Percentiles rank a stretch among this genome's conserved stretches.
These are phyloP conservation scores for Boletus pseudo-olivaceus DNA, from an alignment of 768 basidiomycete species.

Conservation along the genomic window DNA sequence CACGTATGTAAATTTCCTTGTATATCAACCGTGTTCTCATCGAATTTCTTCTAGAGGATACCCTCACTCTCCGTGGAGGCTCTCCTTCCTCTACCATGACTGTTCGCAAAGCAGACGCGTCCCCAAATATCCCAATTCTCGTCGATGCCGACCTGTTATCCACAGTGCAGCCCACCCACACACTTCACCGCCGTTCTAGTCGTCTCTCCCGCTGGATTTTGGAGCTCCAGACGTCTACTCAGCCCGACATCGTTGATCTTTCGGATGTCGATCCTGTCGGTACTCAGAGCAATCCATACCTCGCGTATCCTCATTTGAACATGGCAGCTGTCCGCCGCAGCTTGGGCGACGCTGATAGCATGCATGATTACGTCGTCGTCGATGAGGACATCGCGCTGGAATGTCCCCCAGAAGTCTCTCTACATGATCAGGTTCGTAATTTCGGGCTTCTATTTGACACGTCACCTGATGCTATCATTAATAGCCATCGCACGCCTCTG, in stretches of 20 bases:
- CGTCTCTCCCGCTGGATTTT: slow-evolving; percentile 44
- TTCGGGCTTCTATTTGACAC: slow-evolving; percentile 18
- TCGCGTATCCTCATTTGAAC: slow-evolving; percentile 38
- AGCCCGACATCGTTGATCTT: slow-evolving; percentile 18
- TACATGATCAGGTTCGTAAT: slow-evolving; percentile 26
- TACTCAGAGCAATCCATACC: slow-evolving; percentile 37
- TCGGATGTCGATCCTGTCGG: slow-evolving; percentile 25
- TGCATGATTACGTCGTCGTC: slow-evolving; percentile 42
- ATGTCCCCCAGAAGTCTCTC: slow-evolving; percentile 17
- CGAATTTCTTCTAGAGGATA: slow-evolving; percentile 22
- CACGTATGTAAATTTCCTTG: slow-evolving; percentile 20
- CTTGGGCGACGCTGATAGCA: slow-evolving; percentile 32
- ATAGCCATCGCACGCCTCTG: slow-evolving; percentile 23
- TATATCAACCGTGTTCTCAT: slow-evolving; percentile 32
- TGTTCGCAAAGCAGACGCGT: slow-evolving; percentile 25
- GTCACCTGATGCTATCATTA: slow-evolving; percentile 16
- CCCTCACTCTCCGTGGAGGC: slow-evolving; percentile 6
- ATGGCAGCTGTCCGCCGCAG: slow-evolving; percentile 26
- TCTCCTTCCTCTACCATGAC: slow-evolving; percentile 34
- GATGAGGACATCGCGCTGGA: slow-evolving; percentile 31
- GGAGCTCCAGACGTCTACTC: slow-evolving; percentile 34
- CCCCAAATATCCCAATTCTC: slow-evolving; percentile 8
- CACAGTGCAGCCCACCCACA: neutral
- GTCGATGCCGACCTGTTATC: slow-evolving; percentile 9
- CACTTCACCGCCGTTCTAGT: slow-evolving; percentile 36